Conservation (phyloP, 441 rosid genomes). For the Melastoma candidum region DNA sequence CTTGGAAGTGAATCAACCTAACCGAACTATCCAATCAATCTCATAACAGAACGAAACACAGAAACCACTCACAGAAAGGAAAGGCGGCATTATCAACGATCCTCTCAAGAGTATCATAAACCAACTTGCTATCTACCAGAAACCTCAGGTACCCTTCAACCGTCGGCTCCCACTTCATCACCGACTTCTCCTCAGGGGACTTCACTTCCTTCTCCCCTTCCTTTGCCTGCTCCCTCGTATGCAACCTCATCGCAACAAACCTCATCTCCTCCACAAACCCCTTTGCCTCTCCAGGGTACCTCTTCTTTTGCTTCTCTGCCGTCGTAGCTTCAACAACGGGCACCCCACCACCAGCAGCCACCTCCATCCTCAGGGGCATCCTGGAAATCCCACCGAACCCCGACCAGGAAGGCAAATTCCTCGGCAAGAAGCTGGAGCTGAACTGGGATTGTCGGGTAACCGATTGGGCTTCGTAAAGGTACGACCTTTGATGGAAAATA, state of each 20-base stretch:
- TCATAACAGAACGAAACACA: not conserved
- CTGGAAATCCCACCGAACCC: conserved; percentile 7
- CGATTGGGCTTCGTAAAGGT: conserved; percentile 31
- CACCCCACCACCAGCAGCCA: not conserved
- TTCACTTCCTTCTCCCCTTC: conserved; percentile 81
- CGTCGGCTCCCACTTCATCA: conserved; percentile 68
- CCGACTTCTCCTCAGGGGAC: conserved; percentile 55
- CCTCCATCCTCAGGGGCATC: conserved; percentile 26
- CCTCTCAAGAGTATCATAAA: conserved; percentile 70
- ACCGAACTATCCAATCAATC: not conserved
- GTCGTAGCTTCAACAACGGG: conserved; percentile 40
- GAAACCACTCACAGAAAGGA: conserved; percentile 53
- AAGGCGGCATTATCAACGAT: conserved; percentile 47
- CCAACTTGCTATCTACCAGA: conserved; percentile 83
- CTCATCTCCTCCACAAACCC: conserved; percentile 99
- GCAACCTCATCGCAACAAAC: conserved; percentile 86
- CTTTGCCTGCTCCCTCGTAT: conserved; percentile 75
- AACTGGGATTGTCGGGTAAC: conserved; percentile 4
- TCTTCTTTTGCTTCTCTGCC: conserved; percentile 57
- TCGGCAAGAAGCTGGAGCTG: conserved; percentile 24
- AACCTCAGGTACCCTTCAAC: conserved; percentile 80
- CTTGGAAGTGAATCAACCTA: not conserved
- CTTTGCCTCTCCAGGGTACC: conserved; percentile 79
- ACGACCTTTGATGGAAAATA: conserved; percentile 34
- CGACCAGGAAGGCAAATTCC: conserved; percentile 5